Conservation (phyloP, 2,329 filamentous ascomycete genomes). For the Colletotrichum chlorophyti region DNA sequence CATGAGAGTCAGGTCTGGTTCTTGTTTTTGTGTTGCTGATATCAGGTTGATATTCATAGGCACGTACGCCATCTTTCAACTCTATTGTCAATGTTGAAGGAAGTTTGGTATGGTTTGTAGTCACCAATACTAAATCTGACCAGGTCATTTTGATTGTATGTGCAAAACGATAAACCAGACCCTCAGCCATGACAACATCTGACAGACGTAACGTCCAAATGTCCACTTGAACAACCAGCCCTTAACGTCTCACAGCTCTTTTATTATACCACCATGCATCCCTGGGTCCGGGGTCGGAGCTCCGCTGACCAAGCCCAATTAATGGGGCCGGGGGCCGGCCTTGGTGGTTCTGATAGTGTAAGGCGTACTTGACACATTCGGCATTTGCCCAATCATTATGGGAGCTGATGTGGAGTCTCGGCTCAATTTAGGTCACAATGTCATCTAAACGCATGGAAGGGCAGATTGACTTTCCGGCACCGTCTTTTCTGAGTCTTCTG, state of each 20-base stretch:
- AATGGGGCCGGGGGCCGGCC: background rate
- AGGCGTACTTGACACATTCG: slow-evolving; percentile 22
- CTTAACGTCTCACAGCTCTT: slow-evolving; percentile 48
- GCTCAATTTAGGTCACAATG: background rate
- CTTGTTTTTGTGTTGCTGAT: too few species aligned
- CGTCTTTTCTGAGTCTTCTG: background rate
- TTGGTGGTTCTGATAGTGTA: slow-evolving; percentile 15
- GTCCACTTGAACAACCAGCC: slow-evolving; percentile 49
- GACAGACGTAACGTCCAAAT: slow-evolving; percentile 58
- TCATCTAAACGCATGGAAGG: background rate
- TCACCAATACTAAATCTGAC: too few species aligned
- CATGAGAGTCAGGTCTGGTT: too few species aligned
- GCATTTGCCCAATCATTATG: background rate
- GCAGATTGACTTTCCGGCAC: slow-evolving; percentile 3
- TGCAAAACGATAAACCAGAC: too few species aligned
- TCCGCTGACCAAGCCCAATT: background rate
- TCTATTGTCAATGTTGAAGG: too few species aligned
- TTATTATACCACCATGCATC: background rate
- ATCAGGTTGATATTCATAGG: too few species aligned
- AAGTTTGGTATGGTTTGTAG: too few species aligned
- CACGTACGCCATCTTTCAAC: too few species aligned
- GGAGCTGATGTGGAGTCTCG: background rate
- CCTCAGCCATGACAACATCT: too few species aligned
- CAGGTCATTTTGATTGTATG: too few species aligned
- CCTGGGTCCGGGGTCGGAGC: background rate